Base-by-base conservation (phyloP, 306 rosid genomes). In the Vigna mungo region DNA sequence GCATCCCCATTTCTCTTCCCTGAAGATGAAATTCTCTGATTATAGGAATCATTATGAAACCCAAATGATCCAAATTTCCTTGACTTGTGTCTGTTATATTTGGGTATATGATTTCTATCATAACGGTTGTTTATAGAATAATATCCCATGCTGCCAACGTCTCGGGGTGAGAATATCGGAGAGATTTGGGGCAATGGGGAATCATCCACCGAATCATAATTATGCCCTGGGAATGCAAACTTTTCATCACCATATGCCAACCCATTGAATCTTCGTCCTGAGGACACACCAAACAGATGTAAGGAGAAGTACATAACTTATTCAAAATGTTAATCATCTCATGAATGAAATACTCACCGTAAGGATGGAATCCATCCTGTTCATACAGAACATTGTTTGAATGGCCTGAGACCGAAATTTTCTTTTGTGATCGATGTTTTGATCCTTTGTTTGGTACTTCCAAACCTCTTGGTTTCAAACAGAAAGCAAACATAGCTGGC, bases 401-500 rank as follows among this genome's bases (percentile, higher is more conserved):
- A 6, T 88, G 93, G 51, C 89, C 91, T 48, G 91, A 60, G 81
- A 89, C 70, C 18, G 91, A 84, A 72, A 80, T 66, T 68, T 48
- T 92, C 87, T 82, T 86, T 11, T 90, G 95, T 0, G 97, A 90
- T 80, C 97, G 81, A 39, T 92, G 95, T 68, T 88, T 92, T 65
- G 86, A 92, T 54, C 91, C 97, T 82, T 76, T 90, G 77, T 89
- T 88, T 56, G 81, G 83, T 75, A 87, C 87, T 85, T 92, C 93
- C 81, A 92, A 80, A 16, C 97, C 97, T 69, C 93, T 83, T 34
- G 97, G 97, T 82, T 90, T 92, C 84, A 89, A 76, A 83, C 97
- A 92, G 80, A 92, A 92, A 13, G 97, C 97, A 81, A 82, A 90
- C 91, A 90, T 90, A 39, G 89, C 93, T 7, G 97, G 95, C 88